Conservation (phyloP, 768 basidiomycete genomes). For the Dacryopinax spathularia region DNA sequence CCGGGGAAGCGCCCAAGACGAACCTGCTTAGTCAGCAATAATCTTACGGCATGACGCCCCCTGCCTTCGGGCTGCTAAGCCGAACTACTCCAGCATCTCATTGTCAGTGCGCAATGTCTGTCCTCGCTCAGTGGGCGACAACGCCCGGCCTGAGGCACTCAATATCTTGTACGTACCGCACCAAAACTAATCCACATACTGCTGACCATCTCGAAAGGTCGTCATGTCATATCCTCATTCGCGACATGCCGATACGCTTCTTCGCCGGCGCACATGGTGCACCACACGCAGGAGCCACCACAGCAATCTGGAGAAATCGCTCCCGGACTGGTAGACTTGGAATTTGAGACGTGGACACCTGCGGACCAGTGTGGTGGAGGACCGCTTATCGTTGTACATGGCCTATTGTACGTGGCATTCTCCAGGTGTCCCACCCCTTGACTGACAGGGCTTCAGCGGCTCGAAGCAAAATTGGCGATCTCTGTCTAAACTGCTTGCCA, state of each 20-base stretch:
- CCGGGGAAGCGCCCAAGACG: too few relatives aligned
- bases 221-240: not conserved
- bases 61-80: too few relatives aligned
- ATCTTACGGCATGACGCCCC: too few relatives aligned
- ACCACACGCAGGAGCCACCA: not conserved
- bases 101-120: not conserved
- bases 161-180: not conserved
- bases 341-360: conserved; percentile 22
- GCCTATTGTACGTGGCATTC: conserved; percentile 51
- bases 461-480: conserved; percentile 85
- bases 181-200: not conserved
- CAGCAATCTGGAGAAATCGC: not conserved
- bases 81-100: too few relatives aligned
- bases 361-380: conserved; percentile 1
- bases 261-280: not conserved
- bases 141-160: not conserved
- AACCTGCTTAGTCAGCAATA: too few relatives aligned
- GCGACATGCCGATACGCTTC: too few relatives aligned
- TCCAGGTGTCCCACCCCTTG: conserved; percentile 10
- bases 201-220: not conserved
- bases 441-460: conserved; percentile 35
- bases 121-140: not conserved
- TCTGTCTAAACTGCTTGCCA: conserved; percentile 58
- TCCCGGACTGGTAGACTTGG: conserved; percentile 18
- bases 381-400: conserved; percentile 37